Evolutionary conservation across 2,329 filamentous ascomycete genomes (phyloP).

Genomic region (Scedosporium dehoogii): DNA sequence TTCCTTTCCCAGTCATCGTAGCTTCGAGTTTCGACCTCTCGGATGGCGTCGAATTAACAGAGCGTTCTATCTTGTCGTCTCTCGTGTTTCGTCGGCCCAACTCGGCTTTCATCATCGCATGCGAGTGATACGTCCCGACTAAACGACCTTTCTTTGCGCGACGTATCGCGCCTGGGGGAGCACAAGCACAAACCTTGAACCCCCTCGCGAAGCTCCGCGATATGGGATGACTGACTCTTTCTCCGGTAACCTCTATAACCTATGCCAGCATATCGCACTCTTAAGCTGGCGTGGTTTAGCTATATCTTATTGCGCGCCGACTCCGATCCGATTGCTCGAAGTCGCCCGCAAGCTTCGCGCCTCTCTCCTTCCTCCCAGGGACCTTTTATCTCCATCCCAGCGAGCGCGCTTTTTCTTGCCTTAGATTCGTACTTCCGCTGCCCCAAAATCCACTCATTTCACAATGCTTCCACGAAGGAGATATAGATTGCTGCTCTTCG

Average conservation of each 20-base stretch:
- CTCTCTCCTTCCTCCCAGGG: neutral
- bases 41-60: neutral
- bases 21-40: neutral
- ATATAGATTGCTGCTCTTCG: slow-evolving; percentile 50
- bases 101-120: too few species aligned
- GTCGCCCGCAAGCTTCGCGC: neutral
- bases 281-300: neutral
- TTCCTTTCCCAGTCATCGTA: neutral
- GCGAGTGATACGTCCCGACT: too few species aligned
- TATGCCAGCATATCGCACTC: neutral
- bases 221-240: neutral
- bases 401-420: too few species aligned
- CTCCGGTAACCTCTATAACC: neutral
- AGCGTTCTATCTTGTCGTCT: neutral
- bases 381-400: neutral
- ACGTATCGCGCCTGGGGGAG: neutral
- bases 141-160: too few species aligned
- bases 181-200: neutral
- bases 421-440: neutral
- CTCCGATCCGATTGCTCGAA: neutral
- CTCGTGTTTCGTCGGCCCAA: too few species aligned
- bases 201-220: neutral
- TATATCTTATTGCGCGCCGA: neutral
- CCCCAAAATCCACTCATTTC: neutral
- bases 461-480: slow-evolving; percentile 26